Conservation (phyloP, 2,329 filamentous ascomycete genomes). For the Trichoderma aggressivum region DNA sequence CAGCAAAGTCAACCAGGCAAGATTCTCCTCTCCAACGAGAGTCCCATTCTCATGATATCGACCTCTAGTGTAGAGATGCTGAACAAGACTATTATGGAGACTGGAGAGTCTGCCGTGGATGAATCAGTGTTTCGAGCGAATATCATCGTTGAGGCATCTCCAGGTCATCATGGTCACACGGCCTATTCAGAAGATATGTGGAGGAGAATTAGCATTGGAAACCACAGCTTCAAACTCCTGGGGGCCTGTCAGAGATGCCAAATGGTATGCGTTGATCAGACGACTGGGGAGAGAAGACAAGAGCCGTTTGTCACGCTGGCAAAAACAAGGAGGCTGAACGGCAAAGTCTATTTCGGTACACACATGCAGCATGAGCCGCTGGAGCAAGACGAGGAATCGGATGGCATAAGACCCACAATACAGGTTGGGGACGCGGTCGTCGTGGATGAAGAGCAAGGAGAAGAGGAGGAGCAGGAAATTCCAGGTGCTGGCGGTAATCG, state of each 20-base stretch:
- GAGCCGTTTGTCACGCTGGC: slow-evolving; percentile 87
- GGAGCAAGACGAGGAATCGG: slow-evolving; percentile 12
- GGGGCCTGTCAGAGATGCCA: slow-evolving; percentile 87
- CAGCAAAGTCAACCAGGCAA: slow-evolving; percentile 35
- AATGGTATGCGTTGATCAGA: slow-evolving; percentile 93
- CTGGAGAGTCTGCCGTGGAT: slow-evolving; percentile 62
- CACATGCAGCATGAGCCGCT: slow-evolving; percentile 60
- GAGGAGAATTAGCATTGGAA: slow-evolving; percentile 64
- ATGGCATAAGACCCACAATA: slow-evolving; percentile 40
- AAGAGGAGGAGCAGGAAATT: not conserved
- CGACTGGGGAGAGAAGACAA: slow-evolving; percentile 70
- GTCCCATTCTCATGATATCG: slow-evolving; percentile 83
- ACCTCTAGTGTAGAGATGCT: slow-evolving; percentile 73
- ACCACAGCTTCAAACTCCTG: slow-evolving; percentile 64
- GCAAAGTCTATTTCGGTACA: slow-evolving; percentile 85
- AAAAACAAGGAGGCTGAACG: slow-evolving; percentile 78
- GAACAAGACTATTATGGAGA: slow-evolving; percentile 66
- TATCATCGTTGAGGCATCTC: slow-evolving; percentile 61
- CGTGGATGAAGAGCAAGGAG: not conserved
- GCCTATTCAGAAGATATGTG: slow-evolving; percentile 81
- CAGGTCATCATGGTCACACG: slow-evolving; percentile 39
- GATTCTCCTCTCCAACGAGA: slow-evolving; percentile 88
- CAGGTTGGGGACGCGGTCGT: slow-evolving; percentile 47
- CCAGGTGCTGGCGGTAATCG: not conserved
- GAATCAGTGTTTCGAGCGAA: slow-evolving; percentile 85